Base-by-base conservation (phyloP, 2,329 filamentous ascomycete genomes). In the Fusarium buharicum region DNA sequence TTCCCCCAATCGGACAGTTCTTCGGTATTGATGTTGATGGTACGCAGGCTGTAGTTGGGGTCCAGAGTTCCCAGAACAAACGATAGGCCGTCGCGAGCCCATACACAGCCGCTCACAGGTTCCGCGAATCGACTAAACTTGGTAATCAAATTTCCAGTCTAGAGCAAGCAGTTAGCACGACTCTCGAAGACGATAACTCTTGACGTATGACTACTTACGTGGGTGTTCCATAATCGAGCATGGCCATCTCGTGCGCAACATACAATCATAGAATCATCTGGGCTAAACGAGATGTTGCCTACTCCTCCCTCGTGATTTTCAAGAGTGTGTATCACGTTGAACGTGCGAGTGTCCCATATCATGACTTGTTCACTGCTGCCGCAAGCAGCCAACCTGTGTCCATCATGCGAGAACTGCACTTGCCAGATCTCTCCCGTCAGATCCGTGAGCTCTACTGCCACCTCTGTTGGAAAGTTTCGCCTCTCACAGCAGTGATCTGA, bases 361-460 rank as follows among this genome's bases (percentile, higher is more conserved):
- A 92, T 83, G 43, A 96, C 89, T 8, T 84, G 82, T 24, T 86
- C 86, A 60, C 92, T 90, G 68, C 86, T 86, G 45, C 94, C 92
- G 56, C 92, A 91, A 31, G 91, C 94, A 3, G 93, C 95, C 53
- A 99, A 78, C 68, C 86, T 90, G 18, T 83, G 86, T 14, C 95
- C 95, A 69, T 97, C 89, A 60, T 96, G 89, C 6, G 94, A 98
- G 75, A 97, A 99, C 47, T 89, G 85, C 11, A 97, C 82, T 71
- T 92, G 91, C 93, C 94, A 99, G 12, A 97, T 90, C 76, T 99
- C 94, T 54, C 92, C 90, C 0, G 79, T 79, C 70, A 96, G 89
- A 51, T 91, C 83, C 24, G 83, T 82, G 4, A 98, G 82, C 68
- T 96, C 89, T 14, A 89, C 75, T 7, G 89, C 82, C 1, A 88